Conservation (phyloP, 1,139 yeast genomes). For the Nakaseomyces nivariensis region DNA sequence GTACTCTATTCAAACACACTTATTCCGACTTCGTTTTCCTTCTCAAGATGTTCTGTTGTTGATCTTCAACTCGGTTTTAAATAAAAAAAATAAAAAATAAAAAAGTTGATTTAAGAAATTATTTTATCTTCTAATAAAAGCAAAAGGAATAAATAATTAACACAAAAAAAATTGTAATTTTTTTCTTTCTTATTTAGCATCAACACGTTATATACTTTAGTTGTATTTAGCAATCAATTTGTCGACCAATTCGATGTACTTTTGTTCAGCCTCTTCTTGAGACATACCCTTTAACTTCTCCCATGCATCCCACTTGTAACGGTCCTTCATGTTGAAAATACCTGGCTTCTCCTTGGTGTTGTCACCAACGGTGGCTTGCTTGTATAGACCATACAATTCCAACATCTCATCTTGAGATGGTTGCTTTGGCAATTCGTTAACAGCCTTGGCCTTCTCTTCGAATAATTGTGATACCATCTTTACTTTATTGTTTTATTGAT, state of each 20-base stretch:
- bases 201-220: neutral
- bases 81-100: no score
- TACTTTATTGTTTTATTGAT: neutral
- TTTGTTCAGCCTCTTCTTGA: slow-evolving; percentile 83
- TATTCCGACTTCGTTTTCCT: no score
- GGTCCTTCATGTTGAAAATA: slow-evolving; percentile 83
- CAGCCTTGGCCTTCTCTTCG: slow-evolving; percentile 58
- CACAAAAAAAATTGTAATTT: neutral
- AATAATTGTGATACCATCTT: slow-evolving; percentile 29
- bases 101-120: no score
- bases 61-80: no score
- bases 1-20: no score
- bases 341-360: slow-evolving; percentile 68
- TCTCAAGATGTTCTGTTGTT: no score
- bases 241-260: slow-evolving; percentile 66
- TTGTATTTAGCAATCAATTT: slow-evolving; percentile 48
- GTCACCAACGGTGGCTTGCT: slow-evolving; percentile 97
- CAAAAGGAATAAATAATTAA: no score
- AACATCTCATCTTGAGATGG: slow-evolving; percentile 84
- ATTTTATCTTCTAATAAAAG: no score
- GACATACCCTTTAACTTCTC: slow-evolving; percentile 73
- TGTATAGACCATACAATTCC: slow-evolving; percentile 77
- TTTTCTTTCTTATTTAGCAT: neutral
- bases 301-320: slow-evolving; percentile 98
- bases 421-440: slow-evolving; percentile 61